phyloP scores from a whole-genome alignment of 2,329 filamentous ascomycete species.

The Rhynchosporium secalis region DNA sequence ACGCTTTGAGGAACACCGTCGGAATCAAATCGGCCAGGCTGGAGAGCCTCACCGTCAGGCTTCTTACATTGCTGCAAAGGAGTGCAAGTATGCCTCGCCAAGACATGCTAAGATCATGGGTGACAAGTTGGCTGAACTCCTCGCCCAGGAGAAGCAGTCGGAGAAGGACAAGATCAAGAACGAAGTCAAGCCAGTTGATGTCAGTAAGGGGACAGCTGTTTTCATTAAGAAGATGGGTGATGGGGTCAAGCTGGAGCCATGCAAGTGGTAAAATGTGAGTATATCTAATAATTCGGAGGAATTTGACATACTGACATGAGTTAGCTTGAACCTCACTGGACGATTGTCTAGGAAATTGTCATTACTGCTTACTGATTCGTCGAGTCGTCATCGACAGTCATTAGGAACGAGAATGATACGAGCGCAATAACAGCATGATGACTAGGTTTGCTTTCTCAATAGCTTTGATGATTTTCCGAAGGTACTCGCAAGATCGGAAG shows the following conservation, averaged over 20 bases:
- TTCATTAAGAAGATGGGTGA: background rate
- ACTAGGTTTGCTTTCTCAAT: background rate
- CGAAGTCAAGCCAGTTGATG: background rate
- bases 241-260: background rate
- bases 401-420: background rate
- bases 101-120: conserved; percentile 3
- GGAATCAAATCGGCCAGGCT: conserved; percentile 1
- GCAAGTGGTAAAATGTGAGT: background rate
- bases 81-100: conserved; percentile 2
- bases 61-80: background rate
- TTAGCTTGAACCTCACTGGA: background rate
- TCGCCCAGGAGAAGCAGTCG: conserved; percentile 1
- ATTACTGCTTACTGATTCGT: background rate
- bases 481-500: background rate
- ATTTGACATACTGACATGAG: background rate
- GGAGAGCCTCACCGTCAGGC: background rate
- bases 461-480: background rate
- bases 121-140: background rate
- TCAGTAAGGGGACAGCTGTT: background rate
- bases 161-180: background rate
- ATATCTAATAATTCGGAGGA: background rate
- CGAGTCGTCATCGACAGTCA: background rate
- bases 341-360: background rate
- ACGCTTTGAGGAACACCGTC: background rate
- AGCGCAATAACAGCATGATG: background rate